Evolutionary conservation across 2,329 filamentous ascomycete species (phyloP), one percentile per base, ranked within the genome.

Genomic region (Sporothrix euskadiensis): DNA sequence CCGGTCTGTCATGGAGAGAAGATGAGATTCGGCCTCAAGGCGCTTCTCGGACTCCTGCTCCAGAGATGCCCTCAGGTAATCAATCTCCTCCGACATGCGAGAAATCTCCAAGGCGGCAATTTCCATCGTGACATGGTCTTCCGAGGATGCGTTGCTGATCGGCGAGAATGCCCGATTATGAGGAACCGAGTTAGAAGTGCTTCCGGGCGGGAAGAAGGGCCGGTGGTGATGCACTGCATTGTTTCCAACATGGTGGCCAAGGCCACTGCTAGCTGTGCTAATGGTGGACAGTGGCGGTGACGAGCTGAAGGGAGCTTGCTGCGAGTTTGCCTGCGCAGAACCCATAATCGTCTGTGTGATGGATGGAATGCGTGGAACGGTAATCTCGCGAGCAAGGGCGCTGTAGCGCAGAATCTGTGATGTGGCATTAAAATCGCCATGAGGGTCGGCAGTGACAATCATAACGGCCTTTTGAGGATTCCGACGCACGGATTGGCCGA

Each of bases 321-420:
- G 52, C 69, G 75, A 35, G 68, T 65, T 57, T 52, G 74, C 73
- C 39, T 81, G 74, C 4, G 79, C 78, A 14, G 82, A 80, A 16
- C 83, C 82, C 19, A 87, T 79, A 47, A 96, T 92, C 0, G 91
- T 92, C 57, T 90, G 90, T 0, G 92, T 92, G 69, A 95, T 90
- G 66, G 92, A 96, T 0, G 94, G 94, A 8, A 97, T 89, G 5
- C 95, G 91, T 6, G 94, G 94, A 0, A 98, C 93, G 0, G 95
- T 97, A 12, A 98, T 92, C 82, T 98, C 95, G 26, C 94, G 90
- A 0, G 96, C 96, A 4, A 99, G 87, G 0, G 96, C 95, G 30
- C 93, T 96, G 83, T 99, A 99, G 22, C 95, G 91, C 1, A 99
- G 85, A 75, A 99, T 98, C 80, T 98, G 96, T 5, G 93, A 97